phyloP scores from a whole-genome alignment of 169 alveolate genomes.

The Pseudocohnilembus persalinus region DNA sequence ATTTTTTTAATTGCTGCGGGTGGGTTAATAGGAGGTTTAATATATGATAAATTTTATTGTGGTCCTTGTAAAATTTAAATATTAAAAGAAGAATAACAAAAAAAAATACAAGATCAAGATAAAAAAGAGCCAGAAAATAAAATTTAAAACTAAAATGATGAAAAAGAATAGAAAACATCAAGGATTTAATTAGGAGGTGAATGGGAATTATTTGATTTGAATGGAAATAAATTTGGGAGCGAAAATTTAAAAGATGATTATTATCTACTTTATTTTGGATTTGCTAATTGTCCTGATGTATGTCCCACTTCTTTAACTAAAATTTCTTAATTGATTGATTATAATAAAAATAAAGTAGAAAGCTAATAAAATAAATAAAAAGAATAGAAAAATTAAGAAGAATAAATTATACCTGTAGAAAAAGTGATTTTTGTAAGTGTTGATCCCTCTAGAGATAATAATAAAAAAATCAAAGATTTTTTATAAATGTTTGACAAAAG shows the following conservation, averaged over 20 bases:
- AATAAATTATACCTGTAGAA: no score
- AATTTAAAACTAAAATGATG: no score
- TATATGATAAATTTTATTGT: no score
- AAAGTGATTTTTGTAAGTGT: constrained; percentile 64
- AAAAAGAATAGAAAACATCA: background rate
- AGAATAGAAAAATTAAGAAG: no score
- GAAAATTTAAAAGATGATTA: constrained; percentile 56
- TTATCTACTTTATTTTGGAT: constrained; percentile 68
- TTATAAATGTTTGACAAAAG: constrained; percentile 55
- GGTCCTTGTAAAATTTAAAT: background rate
- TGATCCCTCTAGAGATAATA: constrained; percentile 70
- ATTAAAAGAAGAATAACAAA: no score
- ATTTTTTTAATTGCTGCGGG: background rate
- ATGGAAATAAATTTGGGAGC: constrained; percentile 61
- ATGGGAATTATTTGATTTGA: constrained; percentile 62
- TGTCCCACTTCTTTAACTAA: constrained; percentile 68
- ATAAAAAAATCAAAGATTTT: constrained; percentile 55
- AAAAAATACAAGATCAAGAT: no score
- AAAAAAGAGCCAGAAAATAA: no score
- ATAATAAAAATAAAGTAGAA: constrained; percentile 56
- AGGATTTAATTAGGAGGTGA: constrained; percentile 56
- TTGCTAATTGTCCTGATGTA: constrained; percentile 74
- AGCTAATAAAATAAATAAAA: constrained; percentile 54
- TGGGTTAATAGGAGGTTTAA: background rate
- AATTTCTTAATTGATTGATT: constrained; percentile 45